Evolutionary conservation across 2,329 filamentous ascomycete species (phyloP).

Genomic region (Microdochium paspali): DNA sequence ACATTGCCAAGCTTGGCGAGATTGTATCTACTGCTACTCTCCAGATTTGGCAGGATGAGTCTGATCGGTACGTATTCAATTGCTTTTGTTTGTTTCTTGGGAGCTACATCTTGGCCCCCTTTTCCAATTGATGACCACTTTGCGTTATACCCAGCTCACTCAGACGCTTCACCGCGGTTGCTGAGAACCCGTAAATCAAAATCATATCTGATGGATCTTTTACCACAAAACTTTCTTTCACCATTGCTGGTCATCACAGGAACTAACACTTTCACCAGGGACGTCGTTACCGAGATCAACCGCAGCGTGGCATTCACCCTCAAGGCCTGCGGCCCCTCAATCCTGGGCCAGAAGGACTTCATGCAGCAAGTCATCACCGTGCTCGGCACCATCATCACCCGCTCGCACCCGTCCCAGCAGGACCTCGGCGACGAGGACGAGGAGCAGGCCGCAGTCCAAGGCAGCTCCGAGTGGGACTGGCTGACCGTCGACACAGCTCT

Average conservation of each 20-base stretch:
- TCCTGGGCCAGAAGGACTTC: conserved; percentile 64
- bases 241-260: neutral
- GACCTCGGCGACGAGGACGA: conserved; percentile 79
- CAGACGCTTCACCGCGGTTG: conserved; percentile 80
- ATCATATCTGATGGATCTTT: conserved; percentile 25
- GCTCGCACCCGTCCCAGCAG: conserved; percentile 86
- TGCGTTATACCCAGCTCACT: conserved; percentile 99
- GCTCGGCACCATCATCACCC: conserved; percentile 71
- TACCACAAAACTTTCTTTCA: conserved; percentile 1
- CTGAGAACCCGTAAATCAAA: conserved; percentile 66
- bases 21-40: conserved; percentile 79
- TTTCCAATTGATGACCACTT: conserved; percentile 68
- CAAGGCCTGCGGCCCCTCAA: conserved; percentile 80
- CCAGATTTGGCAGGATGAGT: conserved; percentile 79
- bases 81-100: conserved; percentile 9
- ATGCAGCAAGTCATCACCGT: conserved; percentile 70
- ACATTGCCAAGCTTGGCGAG: conserved; percentile 77
- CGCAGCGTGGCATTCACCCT: conserved; percentile 84
- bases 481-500: conserved; percentile 89
- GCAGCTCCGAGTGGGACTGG: conserved; percentile 96
- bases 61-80: conserved; percentile 74
- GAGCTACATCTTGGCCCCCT: conserved; percentile 9
- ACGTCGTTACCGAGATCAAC: conserved; percentile 90
- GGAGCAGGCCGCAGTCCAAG: conserved; percentile 59
- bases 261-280: conserved; percentile 44